phyloP scores from a whole-genome alignment of 1,284 basidiomycete species.

The Amylostereum areolatum region DNA sequence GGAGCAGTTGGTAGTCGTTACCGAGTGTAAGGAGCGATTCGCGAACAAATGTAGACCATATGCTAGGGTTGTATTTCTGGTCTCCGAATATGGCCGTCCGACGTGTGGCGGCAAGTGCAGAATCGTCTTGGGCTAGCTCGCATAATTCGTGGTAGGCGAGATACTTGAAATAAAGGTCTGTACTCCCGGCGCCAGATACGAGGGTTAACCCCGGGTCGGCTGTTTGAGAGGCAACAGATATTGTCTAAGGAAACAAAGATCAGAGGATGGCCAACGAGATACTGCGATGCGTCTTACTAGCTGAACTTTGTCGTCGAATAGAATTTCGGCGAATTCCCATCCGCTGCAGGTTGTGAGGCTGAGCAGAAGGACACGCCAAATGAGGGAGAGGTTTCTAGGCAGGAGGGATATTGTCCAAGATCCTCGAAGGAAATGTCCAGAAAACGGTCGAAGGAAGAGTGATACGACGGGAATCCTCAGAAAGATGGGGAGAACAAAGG shows the following conservation, averaged over 20 bases:
- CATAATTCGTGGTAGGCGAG: constrained; percentile 53
- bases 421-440: constrained; percentile 55
- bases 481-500: constrained; percentile 41
- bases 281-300: constrained; percentile 28
- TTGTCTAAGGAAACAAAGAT: constrained; percentile 27
- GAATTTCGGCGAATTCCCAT: constrained; percentile 56
- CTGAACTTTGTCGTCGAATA: constrained; percentile 50
- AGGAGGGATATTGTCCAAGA: constrained; percentile 48
- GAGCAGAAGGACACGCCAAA: constrained; percentile 43
- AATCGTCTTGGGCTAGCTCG: constrained; percentile 36
- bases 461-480: constrained; percentile 47
- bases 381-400: constrained; percentile 35
- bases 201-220: constrained; percentile 47
- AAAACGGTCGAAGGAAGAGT: constrained; percentile 47
- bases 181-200: constrained; percentile 52
- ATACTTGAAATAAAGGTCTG: constrained; percentile 44
- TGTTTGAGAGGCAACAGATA: constrained; percentile 33
- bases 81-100: constrained; percentile 62
- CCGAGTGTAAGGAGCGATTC: constrained; percentile 58
- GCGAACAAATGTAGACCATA: constrained; percentile 58
- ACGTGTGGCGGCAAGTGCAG: constrained; percentile 29
- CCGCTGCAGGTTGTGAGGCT: constrained; percentile 41
- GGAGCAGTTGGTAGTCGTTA: constrained; percentile 55
- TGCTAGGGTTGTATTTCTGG: constrained; percentile 56
- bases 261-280: neutral